These are phyloP conservation scores for Pythium periplocum DNA, from an alignment of 352 stramenopile species.

Conservation along the genomic window DNA sequence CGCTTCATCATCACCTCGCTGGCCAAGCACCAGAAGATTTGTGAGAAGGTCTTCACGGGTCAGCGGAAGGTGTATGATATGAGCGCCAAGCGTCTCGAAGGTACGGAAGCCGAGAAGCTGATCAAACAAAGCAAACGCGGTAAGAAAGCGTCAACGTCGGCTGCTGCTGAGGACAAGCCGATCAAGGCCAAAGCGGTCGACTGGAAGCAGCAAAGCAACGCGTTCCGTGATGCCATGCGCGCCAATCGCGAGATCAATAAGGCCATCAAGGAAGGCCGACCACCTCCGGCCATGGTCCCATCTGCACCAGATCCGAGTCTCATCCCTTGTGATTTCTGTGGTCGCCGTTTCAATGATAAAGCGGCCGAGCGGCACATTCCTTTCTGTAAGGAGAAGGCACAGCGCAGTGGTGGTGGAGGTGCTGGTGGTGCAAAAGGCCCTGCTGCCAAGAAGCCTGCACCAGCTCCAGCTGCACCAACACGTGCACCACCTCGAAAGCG, in stretches of 20 bases:
- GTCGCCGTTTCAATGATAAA: conserved; percentile 88
- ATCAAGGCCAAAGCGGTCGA: conserved; percentile 52
- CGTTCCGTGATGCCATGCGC: conserved; percentile 87
- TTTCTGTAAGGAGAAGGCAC: conserved; percentile 85
- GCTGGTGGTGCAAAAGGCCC: conserved; percentile 8
- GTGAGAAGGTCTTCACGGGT: conserved; percentile 80
- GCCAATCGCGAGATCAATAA: conserved; percentile 55
- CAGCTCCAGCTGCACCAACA: conserved; percentile 25
- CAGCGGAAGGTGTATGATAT: conserved; percentile 88
- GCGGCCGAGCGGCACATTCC: conserved; percentile 90
- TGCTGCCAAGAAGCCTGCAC: conserved; percentile 28
- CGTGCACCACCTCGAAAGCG: conserved; percentile 14
- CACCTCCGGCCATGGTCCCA: conserved; percentile 50
- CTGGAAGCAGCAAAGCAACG: conserved; percentile 86
- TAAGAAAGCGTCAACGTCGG: conserved; percentile 10
- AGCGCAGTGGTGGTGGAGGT: conserved; percentile 34
- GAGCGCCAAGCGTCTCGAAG: conserved; percentile 62
- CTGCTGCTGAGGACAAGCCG: conserved; percentile 30
- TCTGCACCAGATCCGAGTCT: conserved; percentile 76
- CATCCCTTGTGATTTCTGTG: conserved; percentile 90
- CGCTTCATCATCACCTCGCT: conserved; percentile 77
- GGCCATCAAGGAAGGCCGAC: conserved; percentile 64
- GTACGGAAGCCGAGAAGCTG: conserved; percentile 69
- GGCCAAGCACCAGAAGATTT: conserved; percentile 81
- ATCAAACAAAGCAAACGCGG: conserved; percentile 35